Base-by-base conservation (phyloP, 2,329 filamentous ascomycete species). In the Beauveria australis region DNA sequence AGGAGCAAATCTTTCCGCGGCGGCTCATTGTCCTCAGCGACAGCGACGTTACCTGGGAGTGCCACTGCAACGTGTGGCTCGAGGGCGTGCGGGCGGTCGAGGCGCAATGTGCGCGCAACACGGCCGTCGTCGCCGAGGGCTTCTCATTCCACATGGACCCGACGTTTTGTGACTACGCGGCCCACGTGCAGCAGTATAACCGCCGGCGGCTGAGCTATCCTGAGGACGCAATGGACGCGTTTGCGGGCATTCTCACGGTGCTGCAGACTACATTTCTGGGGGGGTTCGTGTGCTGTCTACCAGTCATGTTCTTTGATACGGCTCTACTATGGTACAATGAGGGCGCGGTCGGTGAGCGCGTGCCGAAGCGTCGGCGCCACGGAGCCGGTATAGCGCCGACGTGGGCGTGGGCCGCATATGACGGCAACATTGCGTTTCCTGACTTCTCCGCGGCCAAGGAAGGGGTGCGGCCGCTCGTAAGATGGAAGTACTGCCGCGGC, bases 11-110 rank as follows among this genome's bases (percentile, higher is more conserved):
- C 14, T 64, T 64, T 26, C 59, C 47, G 7, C 49, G 41, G 18
- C 41, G 61, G 26, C 53, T 59, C 22, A 30, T 62, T 26, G 16
- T 62, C 18, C 46, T 62, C 40, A 19, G 40, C 26, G 53, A 62
- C 16, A n/a, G 3, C 19, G 55, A 33, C 3, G 46, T 59, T 9
- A 41, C 54, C 7, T 62, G 61, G 61, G 61, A 62, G 53, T 62
- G 61, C 28, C 51, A 54, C 57, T 62, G 61, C 49, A 54, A 33
- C 46, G 49, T 62, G n/a, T 62, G 61, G 61, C 56, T 59, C n/a
- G 61, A 62, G 44, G 61, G 56, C 43, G 57, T 60, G n/a, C 9
- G 9, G 30, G 57, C 57, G 41, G 43, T 51, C 22, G 57, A 60
- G 57, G n/a, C 49, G 40, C 49, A 40, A 51, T 60, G 57, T 43